Evolutionary conservation across 2,329 filamentous ascomycete genomes (phyloP).

Genomic region (Penicillium sp.): DNA sequence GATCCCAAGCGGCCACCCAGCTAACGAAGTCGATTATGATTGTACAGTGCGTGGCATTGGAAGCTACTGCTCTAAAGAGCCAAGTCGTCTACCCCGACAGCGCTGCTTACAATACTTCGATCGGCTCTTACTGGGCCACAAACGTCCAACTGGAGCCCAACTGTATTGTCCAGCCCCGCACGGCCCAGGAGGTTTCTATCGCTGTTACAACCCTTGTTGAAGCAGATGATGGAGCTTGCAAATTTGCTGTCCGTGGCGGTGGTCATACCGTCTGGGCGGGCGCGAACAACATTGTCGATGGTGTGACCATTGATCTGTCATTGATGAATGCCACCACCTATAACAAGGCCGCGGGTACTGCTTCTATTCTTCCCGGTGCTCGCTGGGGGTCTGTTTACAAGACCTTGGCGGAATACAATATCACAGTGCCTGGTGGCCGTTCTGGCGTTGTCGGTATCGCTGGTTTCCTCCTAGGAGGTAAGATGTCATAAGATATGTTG

Average conservation of each 20-base stretch:
- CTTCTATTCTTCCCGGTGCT: constrained; percentile 19
- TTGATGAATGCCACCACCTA: constrained; percentile 23
- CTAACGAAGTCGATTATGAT: not conserved
- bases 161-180: constrained; percentile 28
- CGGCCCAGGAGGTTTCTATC: constrained; percentile 24
- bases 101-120: constrained; percentile 20
- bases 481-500: not conserved
- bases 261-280: constrained; percentile 45
- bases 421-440: constrained; percentile 24
- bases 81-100: constrained; percentile 21
- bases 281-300: constrained; percentile 42
- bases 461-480: constrained; percentile 25
- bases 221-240: constrained; percentile 9
- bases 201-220: constrained; percentile 19
- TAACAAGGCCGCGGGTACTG: constrained; percentile 11
- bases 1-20: not conserved
- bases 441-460: constrained; percentile 24
- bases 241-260: constrained; percentile 42
- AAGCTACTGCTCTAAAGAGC: not conserved
- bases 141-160: constrained; percentile 23
- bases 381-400: constrained; percentile 23
- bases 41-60: not conserved
- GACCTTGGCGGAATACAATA: constrained; percentile 8
- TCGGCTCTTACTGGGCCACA: constrained; percentile 24
- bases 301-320: constrained; percentile 46